phyloP scores from a whole-genome alignment of 2,329 filamentous ascomycete species.

The Truncatella angustata region DNA sequence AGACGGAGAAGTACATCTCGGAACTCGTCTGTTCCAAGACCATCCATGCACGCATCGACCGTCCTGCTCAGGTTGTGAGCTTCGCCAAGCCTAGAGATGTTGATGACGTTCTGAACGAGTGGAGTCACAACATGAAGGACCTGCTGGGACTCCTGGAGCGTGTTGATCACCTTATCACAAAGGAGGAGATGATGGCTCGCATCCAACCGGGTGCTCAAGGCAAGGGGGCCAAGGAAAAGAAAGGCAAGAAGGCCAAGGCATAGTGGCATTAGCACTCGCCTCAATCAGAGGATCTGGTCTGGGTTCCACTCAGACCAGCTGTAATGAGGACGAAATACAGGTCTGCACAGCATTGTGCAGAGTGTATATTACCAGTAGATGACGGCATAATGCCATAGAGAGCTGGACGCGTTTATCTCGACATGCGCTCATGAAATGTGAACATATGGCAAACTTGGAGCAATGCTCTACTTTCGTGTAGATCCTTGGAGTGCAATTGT shows the following conservation, averaged over 20 bases:
- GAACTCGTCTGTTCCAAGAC: constrained; percentile 97
- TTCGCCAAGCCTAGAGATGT: constrained; percentile 94
- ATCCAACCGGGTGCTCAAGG: constrained; percentile 68
- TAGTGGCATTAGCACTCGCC: constrained; percentile 7
- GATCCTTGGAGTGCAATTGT: not conserved
- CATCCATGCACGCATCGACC: constrained; percentile 95
- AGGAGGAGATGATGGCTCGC: constrained; percentile 99
- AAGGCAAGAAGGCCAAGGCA: constrained; percentile 31
- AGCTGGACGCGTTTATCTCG: too few species aligned
- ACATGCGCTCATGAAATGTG: too few species aligned
- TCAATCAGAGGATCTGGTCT: not conserved
- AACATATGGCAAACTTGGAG: too few species aligned
- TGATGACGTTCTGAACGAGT: constrained; percentile 96
- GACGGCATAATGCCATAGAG: too few species aligned
- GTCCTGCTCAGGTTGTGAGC: constrained; percentile 85
- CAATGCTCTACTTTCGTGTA: not conserved
- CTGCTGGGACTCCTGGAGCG: constrained; percentile 80
- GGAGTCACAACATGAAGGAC: constrained; percentile 98
- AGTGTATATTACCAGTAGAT: constrained; percentile 29
- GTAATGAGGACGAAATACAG: constrained; percentile 10
- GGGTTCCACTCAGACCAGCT: constrained; percentile 9
- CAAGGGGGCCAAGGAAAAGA: constrained; percentile 38
- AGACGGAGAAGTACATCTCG: constrained; percentile 98
- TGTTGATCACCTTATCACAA: constrained; percentile 97
- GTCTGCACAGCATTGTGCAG: constrained; percentile 23